These are phyloP conservation scores for Theileria annulata DNA, from an alignment of 169 alveolate genomes.

Conservation along the genomic window DNA sequence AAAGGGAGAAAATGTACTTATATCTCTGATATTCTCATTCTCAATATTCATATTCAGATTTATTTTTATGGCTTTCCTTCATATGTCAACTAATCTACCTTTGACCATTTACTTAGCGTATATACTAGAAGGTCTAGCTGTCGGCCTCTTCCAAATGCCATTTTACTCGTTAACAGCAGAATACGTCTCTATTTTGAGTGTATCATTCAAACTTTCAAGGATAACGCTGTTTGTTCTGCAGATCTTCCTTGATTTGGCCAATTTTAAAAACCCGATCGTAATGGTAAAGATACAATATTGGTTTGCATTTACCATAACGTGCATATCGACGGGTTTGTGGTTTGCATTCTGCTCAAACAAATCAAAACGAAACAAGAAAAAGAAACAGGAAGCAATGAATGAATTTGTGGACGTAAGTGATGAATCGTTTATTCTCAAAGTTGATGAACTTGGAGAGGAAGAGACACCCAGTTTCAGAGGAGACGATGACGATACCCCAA, in stretches of 20 bases:
- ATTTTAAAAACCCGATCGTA: background rate
- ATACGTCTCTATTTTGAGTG: background rate
- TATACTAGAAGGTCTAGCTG: conserved; percentile 22
- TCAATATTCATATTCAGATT: background rate
- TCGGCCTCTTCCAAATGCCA: conserved; percentile 33
- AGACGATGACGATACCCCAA: background rate
- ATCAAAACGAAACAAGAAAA: background rate
- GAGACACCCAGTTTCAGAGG: background rate
- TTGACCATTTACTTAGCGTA: background rate
- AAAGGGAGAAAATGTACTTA: background rate
- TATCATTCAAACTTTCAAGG: conserved; percentile 2
- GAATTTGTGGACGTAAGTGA: background rate
- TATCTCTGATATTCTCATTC: background rate
- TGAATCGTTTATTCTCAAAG: background rate
- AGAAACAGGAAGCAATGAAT: background rate
- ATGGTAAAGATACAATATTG: conserved; percentile 1
- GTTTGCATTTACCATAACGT: background rate
- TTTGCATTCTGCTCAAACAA: background rate
- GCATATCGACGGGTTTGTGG: background rate
- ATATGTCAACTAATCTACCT: background rate
- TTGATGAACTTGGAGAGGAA: background rate
- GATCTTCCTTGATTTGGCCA: background rate
- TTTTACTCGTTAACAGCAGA: conserved; percentile 43
- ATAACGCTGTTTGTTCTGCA: background rate
- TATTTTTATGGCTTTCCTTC: background rate